These are phyloP conservation scores for Amanita rubescens DNA, from an alignment of 768 basidiomycete genomes.

Conservation along the genomic window DNA sequence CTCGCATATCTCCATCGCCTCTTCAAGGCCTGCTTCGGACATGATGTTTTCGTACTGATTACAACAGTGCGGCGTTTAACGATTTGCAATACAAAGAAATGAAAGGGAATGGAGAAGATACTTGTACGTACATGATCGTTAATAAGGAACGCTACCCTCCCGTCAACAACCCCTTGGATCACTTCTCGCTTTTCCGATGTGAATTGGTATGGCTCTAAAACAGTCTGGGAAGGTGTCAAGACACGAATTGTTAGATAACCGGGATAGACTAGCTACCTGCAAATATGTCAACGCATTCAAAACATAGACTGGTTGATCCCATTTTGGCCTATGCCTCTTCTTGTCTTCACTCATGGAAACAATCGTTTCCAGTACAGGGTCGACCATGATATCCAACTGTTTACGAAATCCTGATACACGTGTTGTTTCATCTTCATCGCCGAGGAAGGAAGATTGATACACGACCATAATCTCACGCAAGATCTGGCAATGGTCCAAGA, in stretches of 20 bases:
- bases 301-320: slow-evolving; percentile 81
- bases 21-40: slow-evolving; percentile 44
- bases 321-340: slow-evolving; percentile 42
- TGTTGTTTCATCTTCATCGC: slow-evolving; percentile 43
- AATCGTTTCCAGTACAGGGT: slow-evolving; percentile 79
- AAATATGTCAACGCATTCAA: slow-evolving; percentile 84
- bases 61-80: background rate
- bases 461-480: slow-evolving; percentile 86
- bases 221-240: slow-evolving; percentile 33
- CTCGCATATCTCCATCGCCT: slow-evolving; percentile 36
- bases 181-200: slow-evolving; percentile 50
- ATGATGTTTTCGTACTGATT: slow-evolving; percentile 43
- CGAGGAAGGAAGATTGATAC: slow-evolving; percentile 80
- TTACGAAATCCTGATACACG: slow-evolving; percentile 47
- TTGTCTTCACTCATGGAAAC: slow-evolving; percentile 60
- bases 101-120: background rate
- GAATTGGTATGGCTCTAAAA: slow-evolving; percentile 63
- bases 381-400: slow-evolving; percentile 77
- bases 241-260: background rate
- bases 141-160: slow-evolving; percentile 55
- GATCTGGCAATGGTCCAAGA: slow-evolving; percentile 79
- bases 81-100: background rate
- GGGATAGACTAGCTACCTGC: slow-evolving; percentile 38
- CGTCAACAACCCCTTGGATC: slow-evolving; percentile 55
- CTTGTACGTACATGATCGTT: slow-evolving; percentile 75